Evolutionary conservation across 202 grass and related monocot genomes (phyloP), one percentile per base, ranked within the genome.

Genomic region (Cymbopogon flexuosus): DNA sequence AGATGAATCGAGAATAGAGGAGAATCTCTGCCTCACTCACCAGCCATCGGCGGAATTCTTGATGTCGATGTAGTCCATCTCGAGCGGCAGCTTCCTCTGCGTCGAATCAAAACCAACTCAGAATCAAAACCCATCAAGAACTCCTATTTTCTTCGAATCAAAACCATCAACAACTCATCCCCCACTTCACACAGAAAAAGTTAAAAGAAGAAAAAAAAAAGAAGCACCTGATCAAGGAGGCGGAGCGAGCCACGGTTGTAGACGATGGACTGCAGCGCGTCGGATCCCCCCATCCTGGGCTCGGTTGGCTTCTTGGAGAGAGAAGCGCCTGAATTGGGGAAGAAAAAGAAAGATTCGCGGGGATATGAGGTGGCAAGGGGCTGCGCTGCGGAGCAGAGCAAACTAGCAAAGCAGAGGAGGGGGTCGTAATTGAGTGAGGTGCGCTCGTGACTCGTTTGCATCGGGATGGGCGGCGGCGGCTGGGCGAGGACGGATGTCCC

Each of bases 1-100:
- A 16, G 70, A 88, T 14, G 65, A 22, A 70, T 34, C 18, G 8
- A 80, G 31, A 43, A 81, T 30, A 10, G 69, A 36, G 34, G 58
- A 33, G 2, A 33, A 37, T 57, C 2, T 3, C 34, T 0, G 81
- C 42, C 89, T 87, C 70, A 95, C 95, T 87, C 73, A 95, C 95
- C 95, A 98, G 87, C 95, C 95, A 80, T 98, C 92, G 3, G 18
- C 35, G 68, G 92, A 87, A 59, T 62, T 72, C 70, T 79, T 88
- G 29, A 98, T 66, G 72, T 93, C 80, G 68, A 98, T 81, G 79
- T 94, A 97, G 23, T 81, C 81, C 69, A 80, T 87, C 74, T 87
- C 86, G 3, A 95, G 87, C 14, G 95, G 92, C 66, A 98, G 86
- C 67, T 87, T 95, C 79, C 86, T 98, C 92, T 94, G 84, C 42